Evolutionary conservation across 169 alveolate genomes (phyloP).

Genomic region (Eimeria acervulina): DNA sequence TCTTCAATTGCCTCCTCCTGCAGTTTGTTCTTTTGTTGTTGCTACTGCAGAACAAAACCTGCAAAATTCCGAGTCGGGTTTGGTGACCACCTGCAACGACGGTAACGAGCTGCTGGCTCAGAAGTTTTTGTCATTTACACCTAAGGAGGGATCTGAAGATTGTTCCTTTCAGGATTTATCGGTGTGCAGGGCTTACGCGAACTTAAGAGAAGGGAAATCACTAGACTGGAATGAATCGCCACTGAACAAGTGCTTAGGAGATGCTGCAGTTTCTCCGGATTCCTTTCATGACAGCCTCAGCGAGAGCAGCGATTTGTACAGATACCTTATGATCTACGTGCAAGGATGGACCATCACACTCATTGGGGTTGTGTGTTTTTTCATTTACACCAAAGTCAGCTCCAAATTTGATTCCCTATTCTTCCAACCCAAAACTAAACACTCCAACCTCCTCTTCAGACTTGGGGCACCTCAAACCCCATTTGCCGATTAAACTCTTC

Average conservation of each 20-base stretch:
- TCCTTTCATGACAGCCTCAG: constrained; percentile 42
- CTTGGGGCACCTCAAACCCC: constrained; percentile 76
- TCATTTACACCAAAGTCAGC: constrained; percentile 55
- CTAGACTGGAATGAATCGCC: constrained; percentile 35
- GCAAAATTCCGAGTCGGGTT: constrained; percentile 1
- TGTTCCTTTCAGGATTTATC: constrained; percentile 56
- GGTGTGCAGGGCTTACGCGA: constrained; percentile 60
- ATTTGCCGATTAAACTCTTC: neutral
- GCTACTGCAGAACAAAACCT: constrained; percentile 2
- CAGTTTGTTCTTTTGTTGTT: neutral
- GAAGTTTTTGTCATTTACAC: constrained; percentile 65
- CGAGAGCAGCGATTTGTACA: constrained; percentile 73
- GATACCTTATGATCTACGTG: constrained; percentile 68
- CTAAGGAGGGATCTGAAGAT: neutral
- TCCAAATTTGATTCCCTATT: constrained; percentile 78
- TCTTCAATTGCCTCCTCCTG: neutral
- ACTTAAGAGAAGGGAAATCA: constrained; percentile 22
- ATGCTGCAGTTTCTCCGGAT: constrained; percentile 1
- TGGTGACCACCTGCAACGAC: constrained; percentile 71
- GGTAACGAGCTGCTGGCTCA: constrained; percentile 47
- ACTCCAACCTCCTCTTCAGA: constrained; percentile 48
- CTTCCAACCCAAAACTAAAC: constrained; percentile 68
- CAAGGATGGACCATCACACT: constrained; percentile 63
- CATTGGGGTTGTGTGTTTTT: neutral
- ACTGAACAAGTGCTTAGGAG: constrained; percentile 28